Evolutionary conservation across 768 basidiomycete genomes (phyloP).

Genomic region (Boletus bicolor): DNA sequence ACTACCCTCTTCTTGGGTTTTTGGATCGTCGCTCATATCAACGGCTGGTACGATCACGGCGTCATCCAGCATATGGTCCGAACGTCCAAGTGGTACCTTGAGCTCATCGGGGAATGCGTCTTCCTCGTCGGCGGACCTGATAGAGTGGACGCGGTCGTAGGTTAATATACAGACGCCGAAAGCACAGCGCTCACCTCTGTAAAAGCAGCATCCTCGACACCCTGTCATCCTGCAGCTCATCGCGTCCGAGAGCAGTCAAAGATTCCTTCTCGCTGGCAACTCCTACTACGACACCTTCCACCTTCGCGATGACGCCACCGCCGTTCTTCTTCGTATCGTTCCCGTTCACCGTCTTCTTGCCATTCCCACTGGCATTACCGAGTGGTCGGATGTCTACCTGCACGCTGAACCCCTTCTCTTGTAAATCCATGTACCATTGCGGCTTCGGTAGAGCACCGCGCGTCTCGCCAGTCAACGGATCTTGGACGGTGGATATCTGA

Average conservation of each 20-base stretch:
- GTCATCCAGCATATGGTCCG: constrained; percentile 55
- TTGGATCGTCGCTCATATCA: constrained; percentile 16
- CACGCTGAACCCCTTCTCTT: constrained; percentile 57
- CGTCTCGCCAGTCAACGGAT: constrained; percentile 76
- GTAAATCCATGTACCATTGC: constrained; percentile 66
- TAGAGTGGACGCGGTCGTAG: neutral
- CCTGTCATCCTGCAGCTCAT: constrained; percentile 73
- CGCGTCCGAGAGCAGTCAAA: constrained; percentile 64
- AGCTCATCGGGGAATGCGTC: constrained; percentile 61
- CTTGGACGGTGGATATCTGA: constrained; percentile 68
- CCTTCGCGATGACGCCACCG: constrained; percentile 17
- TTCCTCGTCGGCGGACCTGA: constrained; percentile 52
- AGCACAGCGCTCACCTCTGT: constrained; percentile 48
- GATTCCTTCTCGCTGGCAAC: constrained; percentile 77
- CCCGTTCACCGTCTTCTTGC: constrained; percentile 1
- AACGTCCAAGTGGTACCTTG: constrained; percentile 55
- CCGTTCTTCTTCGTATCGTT: constrained; percentile 9
- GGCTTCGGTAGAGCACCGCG: constrained; percentile 61
- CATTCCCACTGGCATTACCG: constrained; percentile 14
- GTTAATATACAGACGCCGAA: constrained; percentile 2
- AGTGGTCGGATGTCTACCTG: constrained; percentile 56
- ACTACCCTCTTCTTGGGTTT: constrained; percentile 15
- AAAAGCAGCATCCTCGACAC: constrained; percentile 63
- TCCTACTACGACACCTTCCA: constrained; percentile 38
- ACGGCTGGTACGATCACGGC: constrained; percentile 10